A percentile compares a stretch with the other conserved stretches of the same genome.
phyloP scores from a whole-genome alignment of 371 early-diverging fungal species.

The Saksenaea vasiformis region DNA sequence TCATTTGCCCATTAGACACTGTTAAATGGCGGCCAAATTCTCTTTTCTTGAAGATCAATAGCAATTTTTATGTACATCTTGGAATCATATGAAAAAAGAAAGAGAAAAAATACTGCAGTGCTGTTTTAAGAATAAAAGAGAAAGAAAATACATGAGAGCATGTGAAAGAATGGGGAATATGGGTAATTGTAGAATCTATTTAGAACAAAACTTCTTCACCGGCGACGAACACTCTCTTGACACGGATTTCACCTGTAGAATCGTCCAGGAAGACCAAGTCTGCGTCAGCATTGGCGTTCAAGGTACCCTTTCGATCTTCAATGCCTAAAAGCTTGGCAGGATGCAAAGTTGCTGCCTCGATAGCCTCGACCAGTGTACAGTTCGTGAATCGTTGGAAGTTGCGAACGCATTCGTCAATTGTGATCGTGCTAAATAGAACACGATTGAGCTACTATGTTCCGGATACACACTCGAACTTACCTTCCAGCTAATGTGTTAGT shows the following conservation, averaged over 20 bases:
- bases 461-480: background rate
- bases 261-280: slow-evolving; percentile 74
- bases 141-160: background rate
- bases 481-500: slow-evolving; percentile 74
- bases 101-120: background rate
- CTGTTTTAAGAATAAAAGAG: background rate
- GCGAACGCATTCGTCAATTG: slow-evolving; percentile 71
- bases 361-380: slow-evolving; percentile 72
- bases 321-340: slow-evolving; percentile 76
- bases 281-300: slow-evolving; percentile 73
- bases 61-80: slow-evolving; percentile 3
- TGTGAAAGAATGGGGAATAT: background rate
- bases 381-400: slow-evolving; percentile 77
- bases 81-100: background rate
- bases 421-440: slow-evolving; percentile 51
- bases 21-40: too few relatives aligned
- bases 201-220: slow-evolving; percentile 57
- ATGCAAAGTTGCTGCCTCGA: slow-evolving; percentile 81
- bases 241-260: slow-evolving; percentile 44
- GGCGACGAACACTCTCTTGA: slow-evolving; percentile 68
- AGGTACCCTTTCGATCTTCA: slow-evolving; percentile 66
- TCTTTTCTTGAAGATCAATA: too few relatives aligned
- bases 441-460: slow-evolving; percentile 14
- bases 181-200: background rate
- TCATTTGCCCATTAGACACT: too few relatives aligned